A percentile compares a stretch with the other conserved stretches of the same genome.
These are phyloP conservation scores for Pseudocercospora eumusae DNA, from an alignment of 2,329 filamentous ascomycete genomes.

Conservation along the genomic window DNA sequence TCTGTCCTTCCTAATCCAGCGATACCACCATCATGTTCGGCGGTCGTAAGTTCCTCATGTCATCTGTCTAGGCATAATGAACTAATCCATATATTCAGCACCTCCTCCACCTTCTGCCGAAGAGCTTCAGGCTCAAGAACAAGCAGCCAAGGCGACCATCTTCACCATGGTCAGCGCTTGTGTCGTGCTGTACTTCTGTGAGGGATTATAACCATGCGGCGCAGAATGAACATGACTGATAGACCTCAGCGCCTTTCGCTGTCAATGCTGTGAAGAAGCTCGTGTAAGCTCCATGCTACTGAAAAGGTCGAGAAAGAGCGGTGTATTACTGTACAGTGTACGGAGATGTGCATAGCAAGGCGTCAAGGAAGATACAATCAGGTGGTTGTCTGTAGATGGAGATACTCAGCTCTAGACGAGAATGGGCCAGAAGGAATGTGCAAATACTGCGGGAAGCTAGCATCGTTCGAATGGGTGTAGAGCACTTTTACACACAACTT, in stretches of 20 bases:
- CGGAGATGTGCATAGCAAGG: conserved; percentile 12
- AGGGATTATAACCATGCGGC: conserved; percentile 36
- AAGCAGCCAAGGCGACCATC: conserved; percentile 66
- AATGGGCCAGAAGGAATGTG: neutral
- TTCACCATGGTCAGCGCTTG: conserved; percentile 67
- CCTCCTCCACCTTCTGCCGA: conserved; percentile 69
- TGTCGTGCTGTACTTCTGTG: conserved; percentile 75
- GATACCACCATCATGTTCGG: conserved; percentile 33
- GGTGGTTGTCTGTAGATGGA: no score
- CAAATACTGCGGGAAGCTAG: neutral
- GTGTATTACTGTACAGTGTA: conserved; percentile 25
- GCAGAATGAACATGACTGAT: conserved; percentile 2
- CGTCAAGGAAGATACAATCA: neutral
- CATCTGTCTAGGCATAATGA: neutral
- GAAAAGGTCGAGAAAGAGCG: conserved; percentile 7
- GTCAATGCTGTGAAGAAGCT: conserved; percentile 57
- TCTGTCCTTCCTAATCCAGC: neutral
- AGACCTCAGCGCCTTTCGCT: conserved; percentile 54
- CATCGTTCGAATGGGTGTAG: neutral
- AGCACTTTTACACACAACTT: neutral
- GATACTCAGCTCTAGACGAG: neutral
- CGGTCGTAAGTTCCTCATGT: conserved; percentile 25
- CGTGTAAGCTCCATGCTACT: conserved; percentile 31
- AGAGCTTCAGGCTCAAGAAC: conserved; percentile 69
- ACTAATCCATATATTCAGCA: conserved; percentile 49